A percentile compares a stretch with the other conserved stretches of the same genome.
Conservation (phyloP, 371 early-diverging fungal species). For the Syncephalastrum racemosum region DNA sequence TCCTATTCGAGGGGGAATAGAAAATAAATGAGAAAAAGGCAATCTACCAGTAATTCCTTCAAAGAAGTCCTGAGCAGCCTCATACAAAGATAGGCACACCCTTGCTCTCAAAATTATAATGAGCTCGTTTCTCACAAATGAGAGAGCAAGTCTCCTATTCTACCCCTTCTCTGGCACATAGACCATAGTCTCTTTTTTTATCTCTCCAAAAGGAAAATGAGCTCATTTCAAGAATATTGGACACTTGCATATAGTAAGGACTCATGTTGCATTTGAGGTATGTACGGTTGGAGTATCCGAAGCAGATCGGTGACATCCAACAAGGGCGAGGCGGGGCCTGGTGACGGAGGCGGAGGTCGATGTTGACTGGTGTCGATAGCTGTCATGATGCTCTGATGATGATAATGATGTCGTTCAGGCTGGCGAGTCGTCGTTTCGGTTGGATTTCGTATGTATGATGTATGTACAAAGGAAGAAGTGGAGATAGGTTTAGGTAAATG, state of each 20-base stretch:
- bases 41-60: neutral
- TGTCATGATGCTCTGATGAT: no score
- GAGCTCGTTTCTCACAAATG: no score
- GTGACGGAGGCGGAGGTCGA: neutral
- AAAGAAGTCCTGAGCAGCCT: neutral
- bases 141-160: no score
- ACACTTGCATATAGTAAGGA: constrained; percentile 24
- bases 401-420: no score
- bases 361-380: no score
- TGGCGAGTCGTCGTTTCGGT: no score
- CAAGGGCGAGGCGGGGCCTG: constrained; percentile 1
- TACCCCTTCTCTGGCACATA: no score
- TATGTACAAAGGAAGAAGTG: constrained; percentile 2
- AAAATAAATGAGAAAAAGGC: neutral
- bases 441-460: no score
- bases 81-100: neutral
- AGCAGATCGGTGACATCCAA: constrained; percentile 18
- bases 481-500: neutral
- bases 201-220: no score
- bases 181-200: no score
- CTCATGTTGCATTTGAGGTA: constrained; percentile 22
- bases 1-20: constrained; percentile 7
- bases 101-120: no score
- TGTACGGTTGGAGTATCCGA: constrained; percentile 16
- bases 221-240: neutral